phyloP scores from a whole-genome alignment of 2,329 filamentous ascomycete genomes.

The Penicillium sp. region DNA sequence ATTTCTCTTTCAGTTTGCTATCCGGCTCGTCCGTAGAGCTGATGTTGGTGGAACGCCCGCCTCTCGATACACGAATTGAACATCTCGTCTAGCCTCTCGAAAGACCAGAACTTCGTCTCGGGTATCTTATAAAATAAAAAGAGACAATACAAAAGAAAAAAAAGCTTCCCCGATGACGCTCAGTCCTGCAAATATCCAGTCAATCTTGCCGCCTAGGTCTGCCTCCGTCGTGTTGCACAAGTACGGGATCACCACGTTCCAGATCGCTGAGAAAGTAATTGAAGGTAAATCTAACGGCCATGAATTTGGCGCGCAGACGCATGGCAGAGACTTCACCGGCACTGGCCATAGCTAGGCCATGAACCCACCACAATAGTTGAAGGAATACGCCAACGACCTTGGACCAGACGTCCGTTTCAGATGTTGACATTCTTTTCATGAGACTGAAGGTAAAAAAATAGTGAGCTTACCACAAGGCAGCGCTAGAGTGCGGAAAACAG shows the following conservation, averaged over 20 bases:
- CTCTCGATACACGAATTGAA: constrained; percentile 1
- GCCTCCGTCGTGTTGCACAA: constrained; percentile 1
- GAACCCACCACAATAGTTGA: too few relatives aligned
- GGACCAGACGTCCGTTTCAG: too few relatives aligned
- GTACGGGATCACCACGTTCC: constrained; percentile 3
- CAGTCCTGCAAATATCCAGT: not conserved
- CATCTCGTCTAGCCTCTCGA: constrained; percentile 3
- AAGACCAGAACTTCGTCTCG: constrained; percentile 1
- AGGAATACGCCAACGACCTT: too few relatives aligned
- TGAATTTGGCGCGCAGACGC: constrained; percentile 6
- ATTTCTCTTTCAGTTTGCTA: not conserved
- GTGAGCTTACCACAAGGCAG: not conserved
- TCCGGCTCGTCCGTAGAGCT: not conserved
- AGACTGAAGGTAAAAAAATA: not conserved
- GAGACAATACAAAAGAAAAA: not conserved
- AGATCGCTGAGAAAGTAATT: constrained; percentile 9
- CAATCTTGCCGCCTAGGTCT: not conserved
- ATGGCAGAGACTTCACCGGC: constrained; percentile 7
- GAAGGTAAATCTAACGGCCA: constrained; percentile 8
- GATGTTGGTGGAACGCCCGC: constrained; percentile 3
- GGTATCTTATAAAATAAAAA: not conserved
- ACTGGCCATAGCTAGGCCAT: constrained; percentile 2
- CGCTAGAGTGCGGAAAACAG: too few relatives aligned
- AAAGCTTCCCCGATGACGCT: not conserved
- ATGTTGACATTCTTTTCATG: too few relatives aligned